Evolutionary conservation across 2,329 filamentous ascomycete species (phyloP), one percentile per base, ranked within the genome.

Genomic region (Myotisia sp.): DNA sequence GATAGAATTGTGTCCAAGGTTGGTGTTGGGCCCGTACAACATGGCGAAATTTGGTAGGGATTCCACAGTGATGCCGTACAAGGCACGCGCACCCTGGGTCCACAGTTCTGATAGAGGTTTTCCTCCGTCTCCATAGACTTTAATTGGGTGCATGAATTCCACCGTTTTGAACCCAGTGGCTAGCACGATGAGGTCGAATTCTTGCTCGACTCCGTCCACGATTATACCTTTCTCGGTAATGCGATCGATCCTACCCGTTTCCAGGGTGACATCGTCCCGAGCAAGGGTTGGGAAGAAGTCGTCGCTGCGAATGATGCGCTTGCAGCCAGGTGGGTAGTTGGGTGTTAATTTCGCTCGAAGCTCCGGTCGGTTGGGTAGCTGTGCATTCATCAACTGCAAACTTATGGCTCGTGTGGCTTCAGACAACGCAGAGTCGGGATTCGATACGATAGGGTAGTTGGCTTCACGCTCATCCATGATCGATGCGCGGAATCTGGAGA

Each of bases 161-260:
- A 68, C 62, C 0, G 71, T 67, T 16, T 63, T 58, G 55, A 76
- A 76, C 0, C 71, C 71, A 0, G 71, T 76, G 0, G 71, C 71
- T 5, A 68, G 59, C 16, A 76, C 54, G 9, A 76, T 59, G 12
- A 74, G 49, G 44, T 75, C 71, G 44, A 67, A 67, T 13, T 66
- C 59, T 27, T 62, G 49, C n/a, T 58, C 56, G 2, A 34, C 47
- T 2, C 54, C 60, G 2, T 54, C 57, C 0, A 69, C 58, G 16
- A 62, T 53, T 32, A 75, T 62, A 0, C 67, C 65, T 0, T 49
- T 59, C 3, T 52, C 52, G 0, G 62, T 64, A 31, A 73, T 62
- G 4, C 52, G 48, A 8, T 55, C 45, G 39, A 74, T 73, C 0
- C 47, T 47, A 3, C 54, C 45, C 0, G 68, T 74, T 43, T 73